Conservation (phyloP, 2,329 filamentous ascomycete genomes). For the Aureobasidium musti region DNA sequence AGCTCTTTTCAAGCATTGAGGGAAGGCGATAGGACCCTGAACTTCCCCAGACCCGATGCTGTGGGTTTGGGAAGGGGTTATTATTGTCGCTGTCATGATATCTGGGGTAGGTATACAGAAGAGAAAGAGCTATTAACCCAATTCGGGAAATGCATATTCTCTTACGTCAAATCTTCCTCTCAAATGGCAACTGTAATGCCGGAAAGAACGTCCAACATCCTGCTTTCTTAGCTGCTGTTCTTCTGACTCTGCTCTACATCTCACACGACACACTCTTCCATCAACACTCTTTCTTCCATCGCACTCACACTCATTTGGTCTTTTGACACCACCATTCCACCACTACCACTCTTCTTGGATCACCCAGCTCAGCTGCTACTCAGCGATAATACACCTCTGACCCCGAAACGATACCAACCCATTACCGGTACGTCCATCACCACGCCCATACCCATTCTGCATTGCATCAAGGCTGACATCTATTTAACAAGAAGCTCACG, state of each 20-base stretch:
- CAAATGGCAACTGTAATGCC: neutral
- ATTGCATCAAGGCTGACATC: conserved; percentile 20
- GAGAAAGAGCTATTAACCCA: conserved; percentile 9
- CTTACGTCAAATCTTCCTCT: neutral
- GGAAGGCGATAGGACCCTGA: neutral
- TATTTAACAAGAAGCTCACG: conserved; percentile 1
- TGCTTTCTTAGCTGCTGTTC: neutral
- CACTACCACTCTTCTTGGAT: conserved; percentile 17
- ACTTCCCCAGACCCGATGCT: neutral
- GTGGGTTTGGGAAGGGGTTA: conserved; percentile 4
- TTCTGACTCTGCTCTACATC: conserved; percentile 1
- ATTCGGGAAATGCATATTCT: conserved; percentile 19
- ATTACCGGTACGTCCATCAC: conserved; percentile 1
- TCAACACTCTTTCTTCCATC: conserved; percentile 6
- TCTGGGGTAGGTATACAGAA: conserved; percentile 23
- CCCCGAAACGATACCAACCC: neutral
- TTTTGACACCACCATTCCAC: conserved; percentile 3
- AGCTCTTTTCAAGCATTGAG: conserved; percentile 7
- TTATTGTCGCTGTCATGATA: conserved; percentile 8
- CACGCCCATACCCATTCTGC: neutral
- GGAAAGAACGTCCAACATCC: conserved; percentile 18
- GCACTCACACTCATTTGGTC: conserved; percentile 28
- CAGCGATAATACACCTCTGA: conserved; percentile 17
- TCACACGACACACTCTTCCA: conserved; percentile 11
- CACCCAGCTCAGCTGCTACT: conserved; percentile 1